Conservation (phyloP, 1,284 basidiomycete genomes). For the Tilletia walkeri region DNA sequence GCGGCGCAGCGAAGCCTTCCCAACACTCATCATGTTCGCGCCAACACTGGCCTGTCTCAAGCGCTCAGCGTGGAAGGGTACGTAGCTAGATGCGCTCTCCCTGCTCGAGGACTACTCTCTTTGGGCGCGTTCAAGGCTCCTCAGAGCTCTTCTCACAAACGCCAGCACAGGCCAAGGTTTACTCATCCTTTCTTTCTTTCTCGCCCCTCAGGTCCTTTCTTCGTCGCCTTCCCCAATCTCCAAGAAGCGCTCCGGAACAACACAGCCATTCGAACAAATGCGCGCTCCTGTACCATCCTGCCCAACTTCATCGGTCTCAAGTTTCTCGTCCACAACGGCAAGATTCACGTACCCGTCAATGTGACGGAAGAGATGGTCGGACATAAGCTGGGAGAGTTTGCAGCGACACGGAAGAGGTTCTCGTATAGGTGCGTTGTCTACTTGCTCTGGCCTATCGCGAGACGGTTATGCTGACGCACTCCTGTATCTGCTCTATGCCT, state of each 20-base stretch:
- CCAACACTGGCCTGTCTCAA: not conserved
- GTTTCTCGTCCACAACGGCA: slow-evolving; percentile 92
- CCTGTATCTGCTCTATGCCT: not conserved
- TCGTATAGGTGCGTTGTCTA: slow-evolving; percentile 54
- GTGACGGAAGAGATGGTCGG: slow-evolving; percentile 98
- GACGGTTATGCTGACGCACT: no score
- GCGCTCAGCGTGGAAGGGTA: slow-evolving; percentile 51
- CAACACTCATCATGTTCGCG: not conserved
- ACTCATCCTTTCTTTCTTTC: not conserved
- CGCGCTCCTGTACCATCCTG: slow-evolving; percentile 85
- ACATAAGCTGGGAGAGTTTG: slow-evolving; percentile 94
- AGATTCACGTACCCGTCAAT: slow-evolving; percentile 78
- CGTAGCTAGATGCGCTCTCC: not conserved
- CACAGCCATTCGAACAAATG: slow-evolving; percentile 82
- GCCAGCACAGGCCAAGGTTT: not conserved
- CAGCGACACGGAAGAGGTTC: slow-evolving; percentile 72
- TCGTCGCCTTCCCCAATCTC: slow-evolving; percentile 88
- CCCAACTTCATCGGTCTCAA: slow-evolving; percentile 85
- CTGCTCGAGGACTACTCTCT: not conserved
- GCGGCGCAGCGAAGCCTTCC: not conserved
- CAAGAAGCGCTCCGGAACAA: slow-evolving; percentile 78
- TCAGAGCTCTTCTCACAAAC: not conserved
- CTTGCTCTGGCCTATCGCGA: not conserved
- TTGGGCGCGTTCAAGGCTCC: not conserved
- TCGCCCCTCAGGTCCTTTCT: slow-evolving; percentile 73